Conservation (phyloP, 768 basidiomycete genomes). For the Cystofilobasidium ferigula region DNA sequence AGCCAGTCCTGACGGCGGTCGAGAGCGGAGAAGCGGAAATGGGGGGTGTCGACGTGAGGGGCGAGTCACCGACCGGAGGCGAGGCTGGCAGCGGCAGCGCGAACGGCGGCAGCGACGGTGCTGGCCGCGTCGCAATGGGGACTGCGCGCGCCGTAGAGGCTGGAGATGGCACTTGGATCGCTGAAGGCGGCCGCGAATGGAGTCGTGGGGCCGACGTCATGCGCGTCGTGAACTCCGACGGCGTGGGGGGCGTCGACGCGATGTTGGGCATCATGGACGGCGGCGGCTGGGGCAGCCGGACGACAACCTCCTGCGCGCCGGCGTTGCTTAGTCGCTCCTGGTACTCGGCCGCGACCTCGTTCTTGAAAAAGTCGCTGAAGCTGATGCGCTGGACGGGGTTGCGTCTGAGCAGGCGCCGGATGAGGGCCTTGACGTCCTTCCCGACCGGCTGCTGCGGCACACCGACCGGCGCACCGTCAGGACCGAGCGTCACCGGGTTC, state of each 20-base stretch:
- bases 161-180: neutral
- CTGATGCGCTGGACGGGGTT: constrained; percentile 71
- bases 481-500: constrained; percentile 39
- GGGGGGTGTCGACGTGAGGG: neutral
- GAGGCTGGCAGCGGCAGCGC: constrained; percentile 28
- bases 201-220: neutral
- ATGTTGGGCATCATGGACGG: constrained; percentile 20
- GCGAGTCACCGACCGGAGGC: constrained; percentile 3
- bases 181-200: neutral
- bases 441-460: constrained; percentile 17
- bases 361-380: constrained; percentile 86
- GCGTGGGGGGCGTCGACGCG: constrained; percentile 14
- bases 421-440: constrained; percentile 72
- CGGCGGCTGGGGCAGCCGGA: constrained; percentile 23
- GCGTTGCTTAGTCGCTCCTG: constrained; percentile 26
- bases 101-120: constrained; percentile 24
- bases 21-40: neutral
- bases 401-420: constrained; percentile 69
- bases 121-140: constrained; percentile 22
- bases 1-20: neutral
- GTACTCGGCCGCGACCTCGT: constrained; percentile 43
- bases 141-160: neutral
- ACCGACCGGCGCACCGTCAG: constrained; percentile 27
- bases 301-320: constrained; percentile 24
- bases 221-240: neutral